These are phyloP conservation scores for Neofusicoccum parvum DNA, from an alignment of 2,329 filamentous ascomycete genomes.

Conservation along the genomic window DNA sequence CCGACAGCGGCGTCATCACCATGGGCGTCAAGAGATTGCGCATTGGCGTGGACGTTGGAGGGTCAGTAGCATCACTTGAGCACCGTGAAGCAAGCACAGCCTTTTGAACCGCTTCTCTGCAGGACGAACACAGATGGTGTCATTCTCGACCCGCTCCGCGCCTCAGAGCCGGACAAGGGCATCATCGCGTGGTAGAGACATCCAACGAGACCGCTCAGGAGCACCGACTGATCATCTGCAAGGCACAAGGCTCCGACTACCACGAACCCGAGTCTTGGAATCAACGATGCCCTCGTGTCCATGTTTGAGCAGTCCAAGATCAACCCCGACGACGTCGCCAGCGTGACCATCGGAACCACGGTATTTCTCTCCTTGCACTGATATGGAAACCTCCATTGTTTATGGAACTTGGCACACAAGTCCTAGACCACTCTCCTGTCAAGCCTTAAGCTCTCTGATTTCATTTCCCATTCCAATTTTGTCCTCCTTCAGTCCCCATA, in stretches of 20 bases:
- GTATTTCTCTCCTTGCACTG: not conserved
- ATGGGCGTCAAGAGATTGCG: conserved; percentile 16
- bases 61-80: conserved; percentile 21
- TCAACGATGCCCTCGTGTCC: conserved; percentile 40
- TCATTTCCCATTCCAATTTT: too few species aligned
- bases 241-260: conserved; percentile 41
- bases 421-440: too few species aligned
- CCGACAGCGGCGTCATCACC: not conserved
- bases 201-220: not conserved
- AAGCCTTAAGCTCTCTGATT: too few species aligned
- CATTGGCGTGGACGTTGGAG: conserved; percentile 43
- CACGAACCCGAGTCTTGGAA: conserved; percentile 46
- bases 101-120: not conserved
- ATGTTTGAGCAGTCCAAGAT: conserved; percentile 38
- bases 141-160: conserved; percentile 32
- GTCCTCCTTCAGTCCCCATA: not conserved
- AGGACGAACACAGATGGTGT: conserved; percentile 42
- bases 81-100: too few species aligned
- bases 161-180: conserved; percentile 29
- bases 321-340: conserved; percentile 14
- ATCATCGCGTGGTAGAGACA: conserved; percentile 22
- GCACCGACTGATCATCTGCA: not conserved
- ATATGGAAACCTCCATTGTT: too few species aligned
- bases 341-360: conserved; percentile 44
- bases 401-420: too few species aligned